Base-by-base conservation (phyloP, 2,329 filamentous ascomycete species). In the Neopestalotiopsis clavispora region DNA sequence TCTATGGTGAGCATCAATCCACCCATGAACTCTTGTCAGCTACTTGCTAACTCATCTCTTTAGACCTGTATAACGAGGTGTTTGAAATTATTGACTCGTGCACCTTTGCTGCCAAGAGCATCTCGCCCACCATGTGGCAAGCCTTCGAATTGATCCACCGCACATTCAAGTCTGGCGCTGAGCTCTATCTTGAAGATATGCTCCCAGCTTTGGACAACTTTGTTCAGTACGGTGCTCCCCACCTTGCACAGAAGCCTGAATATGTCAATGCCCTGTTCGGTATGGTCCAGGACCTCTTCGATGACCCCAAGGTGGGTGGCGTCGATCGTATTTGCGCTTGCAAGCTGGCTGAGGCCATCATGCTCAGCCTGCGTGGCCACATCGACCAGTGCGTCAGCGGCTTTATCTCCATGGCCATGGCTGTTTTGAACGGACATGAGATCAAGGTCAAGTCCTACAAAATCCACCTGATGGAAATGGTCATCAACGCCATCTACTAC, bases 61-160 rank as follows among this genome's bases (percentile, higher is more conserved):
- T 71, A 92, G 92, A 99, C 80, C 84, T 99, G 28, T 99, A 98
- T 81, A 99, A 98, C 79, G 96, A 99, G 79, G 90, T 98, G 4
- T 99, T 99, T 74, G 96, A 99, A 82, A 99, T 99, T 75, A 97
- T 99, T 75, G 96, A 99, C 80, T 98, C 94, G 86, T 99, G 96
- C 86, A 99, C 96, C 7, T 99, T 98, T 79, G 94, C 96, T 12
- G 95, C 96, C 71, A 99, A 98, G 86, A 89, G 90, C 69, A 98
- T 99, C 74, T 98, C 96, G 1, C 90, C 92, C 10, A 97, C 94
- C 57, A 99, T 99, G 96, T 99, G 96, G 96, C 91, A 95, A 81
- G 95, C 96, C 2, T 99, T 99, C 79, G 95, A 97, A 83, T 88
- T 98, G 59, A 97, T 99, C 72, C 95, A 98, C 82, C 90, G 93